phyloP scores from a whole-genome alignment of 78 protist genomes.

The Dictyostelium citrinum region DNA sequence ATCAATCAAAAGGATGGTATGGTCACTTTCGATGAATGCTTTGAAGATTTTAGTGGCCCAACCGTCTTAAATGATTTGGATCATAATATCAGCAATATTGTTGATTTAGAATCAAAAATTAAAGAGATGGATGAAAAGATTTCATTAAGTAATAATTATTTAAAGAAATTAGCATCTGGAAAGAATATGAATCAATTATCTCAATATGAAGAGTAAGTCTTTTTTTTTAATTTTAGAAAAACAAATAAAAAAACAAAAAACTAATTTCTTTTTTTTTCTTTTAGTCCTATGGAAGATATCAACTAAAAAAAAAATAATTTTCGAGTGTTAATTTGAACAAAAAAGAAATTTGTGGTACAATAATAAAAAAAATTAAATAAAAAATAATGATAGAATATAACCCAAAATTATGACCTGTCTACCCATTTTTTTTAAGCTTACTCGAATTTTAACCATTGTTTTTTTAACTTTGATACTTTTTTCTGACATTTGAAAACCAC shows the following conservation, averaged over 20 bases:
- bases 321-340: not conserved
- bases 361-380: not conserved
- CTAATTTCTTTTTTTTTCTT: not conserved
- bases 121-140: conserved; percentile 53
- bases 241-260: not conserved
- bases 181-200: not conserved
- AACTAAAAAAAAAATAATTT: not conserved
- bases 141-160: not conserved
- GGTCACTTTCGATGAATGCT: conserved; percentile 76
- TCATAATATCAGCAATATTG: not conserved
- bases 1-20: conserved; percentile 84
- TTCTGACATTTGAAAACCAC: too few species aligned
- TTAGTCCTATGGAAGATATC: not conserved
- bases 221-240: not conserved
- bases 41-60: conserved; percentile 56
- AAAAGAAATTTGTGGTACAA: not conserved
- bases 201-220: conserved; percentile 3
- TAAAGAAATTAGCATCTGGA: not conserved
- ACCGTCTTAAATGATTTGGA: conserved; percentile 12
- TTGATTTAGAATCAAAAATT: conserved; percentile 13
- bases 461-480: too few species aligned
- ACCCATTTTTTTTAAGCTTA: not conserved
- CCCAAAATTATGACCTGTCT: not conserved
- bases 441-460: not conserved
- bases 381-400: not conserved